Percentiles rank a stretch among this genome's conserved stretches.
phyloP scores from a whole-genome alignment of 2,329 filamentous ascomycete genomes.

The Furcasterigmium furcatum region DNA sequence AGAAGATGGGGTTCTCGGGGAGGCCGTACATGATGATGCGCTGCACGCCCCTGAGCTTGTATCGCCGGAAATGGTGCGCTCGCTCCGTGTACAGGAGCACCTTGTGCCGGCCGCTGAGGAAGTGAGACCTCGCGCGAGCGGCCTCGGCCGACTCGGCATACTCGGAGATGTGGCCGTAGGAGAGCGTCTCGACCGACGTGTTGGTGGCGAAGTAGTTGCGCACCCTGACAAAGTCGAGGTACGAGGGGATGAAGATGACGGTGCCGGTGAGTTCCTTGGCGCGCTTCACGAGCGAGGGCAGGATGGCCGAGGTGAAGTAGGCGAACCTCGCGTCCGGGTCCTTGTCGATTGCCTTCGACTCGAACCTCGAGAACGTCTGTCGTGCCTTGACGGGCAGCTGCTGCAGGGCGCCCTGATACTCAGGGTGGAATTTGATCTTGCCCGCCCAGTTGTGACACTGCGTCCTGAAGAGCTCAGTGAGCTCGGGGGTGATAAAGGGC shows the following conservation, averaged over 20 bases:
- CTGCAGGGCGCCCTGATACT: slow-evolving; percentile 70
- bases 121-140: slow-evolving; percentile 81
- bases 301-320: slow-evolving; percentile 79
- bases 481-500: slow-evolving; percentile 83
- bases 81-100: slow-evolving; percentile 90
- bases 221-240: slow-evolving; percentile 91
- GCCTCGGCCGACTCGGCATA: slow-evolving; percentile 79
- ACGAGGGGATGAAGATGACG: slow-evolving; percentile 86
- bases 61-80: slow-evolving; percentile 95
- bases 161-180: slow-evolving; percentile 84
- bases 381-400: slow-evolving; percentile 68
- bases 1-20: slow-evolving; percentile 84
- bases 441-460: slow-evolving; percentile 80
- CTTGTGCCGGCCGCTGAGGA: slow-evolving; percentile 76
- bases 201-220: slow-evolving; percentile 87
- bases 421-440: slow-evolving; percentile 68
- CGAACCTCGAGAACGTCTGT: slow-evolving; percentile 89
- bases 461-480: slow-evolving; percentile 73
- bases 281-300: slow-evolving; percentile 71
- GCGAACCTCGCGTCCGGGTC: slow-evolving; percentile 90
- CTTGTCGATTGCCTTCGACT: slow-evolving; percentile 62
- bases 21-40: slow-evolving; percentile 86
- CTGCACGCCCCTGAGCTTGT: slow-evolving; percentile 76
- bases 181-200: slow-evolving; percentile 44
- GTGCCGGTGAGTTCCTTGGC: slow-evolving; percentile 65